Evolutionary conservation across 1,284 basidiomycete species (phyloP).

Genomic region (Somion occarium): DNA sequence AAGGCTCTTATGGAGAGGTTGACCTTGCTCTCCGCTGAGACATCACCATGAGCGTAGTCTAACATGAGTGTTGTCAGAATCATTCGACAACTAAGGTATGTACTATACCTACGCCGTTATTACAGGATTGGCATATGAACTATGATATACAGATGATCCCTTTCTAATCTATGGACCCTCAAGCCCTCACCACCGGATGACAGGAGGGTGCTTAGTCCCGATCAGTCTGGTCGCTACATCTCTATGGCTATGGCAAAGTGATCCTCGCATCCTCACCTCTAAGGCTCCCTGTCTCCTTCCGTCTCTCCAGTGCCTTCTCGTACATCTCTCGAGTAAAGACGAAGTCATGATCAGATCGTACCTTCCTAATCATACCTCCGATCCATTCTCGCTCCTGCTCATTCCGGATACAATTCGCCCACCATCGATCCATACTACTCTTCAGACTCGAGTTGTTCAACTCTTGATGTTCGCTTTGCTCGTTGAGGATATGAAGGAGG

Average conservation of each 20-base stretch:
- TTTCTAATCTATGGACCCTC: neutral
- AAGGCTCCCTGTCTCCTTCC: conserved; percentile 29
- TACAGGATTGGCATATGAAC: no score
- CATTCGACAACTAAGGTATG: no score
- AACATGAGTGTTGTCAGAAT: no score
- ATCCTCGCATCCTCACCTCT: conserved; percentile 2
- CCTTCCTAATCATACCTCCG: conserved; percentile 40
- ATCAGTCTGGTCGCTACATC: neutral
- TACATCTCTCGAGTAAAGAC: conserved; percentile 58
- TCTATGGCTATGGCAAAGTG: neutral
- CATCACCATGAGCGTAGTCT: conserved; percentile 8
- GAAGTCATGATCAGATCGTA: conserved; percentile 35
- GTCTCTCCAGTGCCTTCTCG: conserved; percentile 38
- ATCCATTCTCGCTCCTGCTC: conserved; percentile 55
- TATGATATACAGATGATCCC: neutral
- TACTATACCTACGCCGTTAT: no score
- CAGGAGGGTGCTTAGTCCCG: neutral
- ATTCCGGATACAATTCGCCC: conserved; percentile 69
- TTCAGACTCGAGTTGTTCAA: conserved; percentile 45
- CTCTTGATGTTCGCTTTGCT: conserved; percentile 57
- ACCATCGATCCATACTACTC: conserved; percentile 72
- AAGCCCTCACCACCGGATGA: neutral
- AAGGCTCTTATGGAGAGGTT: conserved; percentile 45
- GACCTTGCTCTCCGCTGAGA: conserved; percentile 33
- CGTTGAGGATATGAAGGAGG: conserved; percentile 62